Evolutionary conservation across 73 alveolate species (phyloP), one percentile per base, ranked within the genome.

Genomic region (Blepharisma stoltei): DNA sequence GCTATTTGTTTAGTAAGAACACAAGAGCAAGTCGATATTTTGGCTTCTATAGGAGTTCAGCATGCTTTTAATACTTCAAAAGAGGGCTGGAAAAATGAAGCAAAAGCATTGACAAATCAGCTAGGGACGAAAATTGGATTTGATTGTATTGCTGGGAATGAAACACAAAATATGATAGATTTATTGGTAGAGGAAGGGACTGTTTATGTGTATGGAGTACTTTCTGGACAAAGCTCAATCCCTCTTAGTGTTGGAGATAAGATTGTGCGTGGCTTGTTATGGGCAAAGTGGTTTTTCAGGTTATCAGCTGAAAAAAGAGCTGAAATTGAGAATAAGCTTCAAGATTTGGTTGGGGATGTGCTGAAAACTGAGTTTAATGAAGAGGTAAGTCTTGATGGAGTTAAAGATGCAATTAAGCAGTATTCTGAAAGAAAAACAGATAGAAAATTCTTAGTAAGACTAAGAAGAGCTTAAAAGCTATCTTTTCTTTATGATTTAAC

Each of bases 1-100:
- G 66, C 77, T 41, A 87, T 90, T 18, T 85, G 77, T 68, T 86
- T 88, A 46, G 97, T 90, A 43, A 82, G 97, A 76, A 86, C 81
- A 60, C 67, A 77, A 11, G 94, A 90, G 46, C 71, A 86, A 55
- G 85, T 83, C 6, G 85, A 83, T 14, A 52, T 78, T 7, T 84
- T 90, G 14, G 68, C 78, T 70, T 78, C 48, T 14, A 79, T 82
- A 18, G 88, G 82, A 8, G 85, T 75, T 9, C 83, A 87, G 47
- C 55, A 78, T 48, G 86, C 86, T 50, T 84, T 90, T 21, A 90
- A 90, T 70, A 46, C 84, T n/a, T 41, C 46, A 43, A 81, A 70
- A 32, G 27, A 41, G 11, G 83, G 68, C 47, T 68, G 76, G 18
- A 9, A 14, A 6, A 47, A 67, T 11, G 60, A 82, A 37, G 66